Conservation (phyloP, 2,329 filamentous ascomycete genomes). For the Aspergillus novofumigatus region DNA sequence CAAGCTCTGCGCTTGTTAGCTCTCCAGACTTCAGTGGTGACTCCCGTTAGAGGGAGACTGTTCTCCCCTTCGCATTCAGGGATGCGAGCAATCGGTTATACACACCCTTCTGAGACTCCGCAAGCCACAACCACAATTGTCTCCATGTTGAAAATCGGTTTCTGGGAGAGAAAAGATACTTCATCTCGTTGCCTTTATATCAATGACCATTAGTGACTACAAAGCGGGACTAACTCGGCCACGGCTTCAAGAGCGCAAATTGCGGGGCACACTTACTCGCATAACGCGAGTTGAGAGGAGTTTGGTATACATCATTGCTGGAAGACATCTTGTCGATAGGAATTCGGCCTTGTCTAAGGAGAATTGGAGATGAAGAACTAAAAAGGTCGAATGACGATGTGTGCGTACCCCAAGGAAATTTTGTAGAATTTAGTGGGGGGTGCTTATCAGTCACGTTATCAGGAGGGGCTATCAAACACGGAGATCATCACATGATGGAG, state of each 20-base stretch:
- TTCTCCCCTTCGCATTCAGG: background rate
- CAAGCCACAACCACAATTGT: conserved; percentile 79
- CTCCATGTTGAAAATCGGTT: conserved; percentile 75
- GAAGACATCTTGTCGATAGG: conserved; percentile 31
- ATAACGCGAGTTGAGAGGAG: conserved; percentile 68
- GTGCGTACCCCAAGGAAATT: conserved; percentile 25
- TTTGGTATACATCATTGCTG: conserved; percentile 58
- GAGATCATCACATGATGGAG: background rate
- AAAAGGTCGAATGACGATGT: conserved; percentile 11
- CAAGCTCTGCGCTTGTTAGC: conserved; percentile 55
- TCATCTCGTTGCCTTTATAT: conserved; percentile 59
- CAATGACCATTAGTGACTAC: conserved; percentile 11
- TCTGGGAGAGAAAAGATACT: conserved; percentile 72
- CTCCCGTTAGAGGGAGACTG: background rate
- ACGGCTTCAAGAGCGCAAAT: background rate
- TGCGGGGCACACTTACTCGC: conserved; percentile 47
- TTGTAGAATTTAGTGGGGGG: conserved; percentile 31
- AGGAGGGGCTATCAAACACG: conserved; percentile 10
- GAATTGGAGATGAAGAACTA: conserved; percentile 17
- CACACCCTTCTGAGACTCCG: conserved; percentile 65
- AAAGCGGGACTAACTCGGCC: background rate
- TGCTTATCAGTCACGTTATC: conserved; percentile 38
- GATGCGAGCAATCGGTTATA: background rate
- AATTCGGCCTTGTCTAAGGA: conserved; percentile 16
- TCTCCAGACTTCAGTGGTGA: background rate